Conservation (phyloP, 2,329 filamentous ascomycete genomes). For the Paecilomyces formosus region DNA sequence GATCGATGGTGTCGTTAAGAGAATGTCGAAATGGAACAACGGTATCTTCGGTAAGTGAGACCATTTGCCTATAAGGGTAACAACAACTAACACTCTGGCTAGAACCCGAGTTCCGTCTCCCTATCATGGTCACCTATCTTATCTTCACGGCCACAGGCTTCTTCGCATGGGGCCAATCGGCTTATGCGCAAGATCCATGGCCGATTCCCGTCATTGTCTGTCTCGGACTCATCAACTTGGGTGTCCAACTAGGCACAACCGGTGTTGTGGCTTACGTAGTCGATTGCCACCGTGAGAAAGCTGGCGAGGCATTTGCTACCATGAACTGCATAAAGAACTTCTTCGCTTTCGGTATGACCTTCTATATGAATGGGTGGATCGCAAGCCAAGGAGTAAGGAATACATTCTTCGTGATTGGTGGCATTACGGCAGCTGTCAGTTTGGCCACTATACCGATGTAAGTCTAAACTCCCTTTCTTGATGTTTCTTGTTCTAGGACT, state of each 20-base stretch:
- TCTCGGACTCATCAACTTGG: conserved; percentile 27
- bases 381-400: conserved; percentile 28
- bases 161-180: conserved; percentile 28
- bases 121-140: conserved; percentile 27
- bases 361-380: conserved; percentile 36
- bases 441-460: conserved; percentile 27
- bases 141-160: conserved; percentile 30
- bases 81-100: background rate
- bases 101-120: conserved; percentile 35
- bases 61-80: background rate
- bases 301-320: conserved; percentile 30
- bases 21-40: conserved; percentile 26
- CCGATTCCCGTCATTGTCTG: conserved; percentile 29
- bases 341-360: conserved; percentile 32
- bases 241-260: conserved; percentile 31
- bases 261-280: conserved; percentile 31
- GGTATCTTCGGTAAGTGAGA: conserved; percentile 22
- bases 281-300: conserved; percentile 32
- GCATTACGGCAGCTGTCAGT: conserved; percentile 24
- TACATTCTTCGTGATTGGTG: conserved; percentile 31
- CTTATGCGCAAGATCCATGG: conserved; percentile 20
- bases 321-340: conserved; percentile 36
- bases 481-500: background rate
- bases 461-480: conserved; percentile 1
- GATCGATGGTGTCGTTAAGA: conserved; percentile 26